Conservation (phyloP, 495 filamentous ascomycete species). For the Choiromyces venosus region DNA sequence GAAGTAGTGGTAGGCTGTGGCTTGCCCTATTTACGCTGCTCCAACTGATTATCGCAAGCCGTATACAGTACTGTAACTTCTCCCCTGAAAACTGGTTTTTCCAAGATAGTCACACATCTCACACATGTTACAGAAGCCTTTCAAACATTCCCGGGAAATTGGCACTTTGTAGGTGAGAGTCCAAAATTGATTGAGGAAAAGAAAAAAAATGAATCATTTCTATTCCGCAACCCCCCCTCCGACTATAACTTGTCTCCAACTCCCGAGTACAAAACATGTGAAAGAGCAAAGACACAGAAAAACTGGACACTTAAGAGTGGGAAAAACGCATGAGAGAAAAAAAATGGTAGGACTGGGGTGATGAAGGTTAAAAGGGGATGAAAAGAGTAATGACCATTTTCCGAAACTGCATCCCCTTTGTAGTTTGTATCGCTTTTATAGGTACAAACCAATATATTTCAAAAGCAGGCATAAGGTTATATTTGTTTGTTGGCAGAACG, state of each 20-base stretch:
- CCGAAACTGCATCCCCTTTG: not conserved
- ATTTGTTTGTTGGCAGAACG: constrained; percentile 1
- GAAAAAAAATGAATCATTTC: not conserved
- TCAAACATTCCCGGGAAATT: not conserved
- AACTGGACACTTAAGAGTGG: not conserved
- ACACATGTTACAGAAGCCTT: not conserved
- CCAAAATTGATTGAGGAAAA: too few species aligned
- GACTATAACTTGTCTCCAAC: not conserved
- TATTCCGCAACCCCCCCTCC: not conserved
- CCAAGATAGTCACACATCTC: not conserved
- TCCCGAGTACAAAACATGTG: not conserved
- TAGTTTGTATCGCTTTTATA: not conserved
- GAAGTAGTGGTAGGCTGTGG: not conserved
- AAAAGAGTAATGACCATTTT: not conserved
- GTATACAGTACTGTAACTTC: not conserved
- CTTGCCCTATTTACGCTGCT: not conserved
- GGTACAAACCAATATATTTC: not conserved
- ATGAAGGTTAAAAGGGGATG: not conserved
- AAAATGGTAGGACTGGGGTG: not conserved
- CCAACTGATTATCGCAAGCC: not conserved
- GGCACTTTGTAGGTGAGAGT: not conserved
- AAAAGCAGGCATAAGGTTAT: not conserved
- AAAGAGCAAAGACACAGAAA: too few species aligned
- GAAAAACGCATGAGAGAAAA: not conserved
- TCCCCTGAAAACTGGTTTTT: not conserved